Evolutionary conservation across 352 stramenopile species (phyloP), one percentile per base, ranked within the genome.

Genomic region (Phytophthora cactorum): DNA sequence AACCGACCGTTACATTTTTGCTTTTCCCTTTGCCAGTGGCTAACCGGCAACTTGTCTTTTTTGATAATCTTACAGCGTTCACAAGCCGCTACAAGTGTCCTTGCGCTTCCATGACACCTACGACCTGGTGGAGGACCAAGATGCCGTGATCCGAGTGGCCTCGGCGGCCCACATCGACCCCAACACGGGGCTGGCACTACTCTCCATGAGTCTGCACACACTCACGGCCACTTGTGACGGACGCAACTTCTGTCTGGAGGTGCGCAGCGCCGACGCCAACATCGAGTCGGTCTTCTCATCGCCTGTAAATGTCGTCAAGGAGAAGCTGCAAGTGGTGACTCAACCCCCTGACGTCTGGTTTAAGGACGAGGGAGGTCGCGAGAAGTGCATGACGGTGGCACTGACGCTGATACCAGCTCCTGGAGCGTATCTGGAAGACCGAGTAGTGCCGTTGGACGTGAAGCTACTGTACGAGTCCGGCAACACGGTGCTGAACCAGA

Each of bases 341-440:
- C 89, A 97, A 41, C 89, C 90, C 0, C 90, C 89, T 3, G 83
- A 97, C 32, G 84, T 98, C 27, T 99, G 96, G 96, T 99, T 97
- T 72, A 99, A 99, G 69, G 96, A 99, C 82, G 95, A 98, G 68
- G 97, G 97, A 56, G 96, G 96, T 0, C 83, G 91, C 5, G 97
- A 98, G 58, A 98, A 98, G 73, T 98, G 87, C 70, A 98, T 99
- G 79, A 81, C 93, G 34, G 79, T 98, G 10, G 74, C 81, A 43
- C 75, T 98, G 14, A 77, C 89, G 22, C 82, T 98, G 8, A 74
- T 91, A 7, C 78, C 95, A 0, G 84, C 89, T 6, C 77, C 85
- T 0, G 88, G 90, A 32, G 63, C 75, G 3, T 56, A 75, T 17
- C 72, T 97, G 14, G 86, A 92, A 53, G 85, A 93, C 52, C 88